These are phyloP conservation scores for Lathyrus tuberosus DNA, from an alignment of 306 rosid genomes.

Conservation along the genomic window DNA sequence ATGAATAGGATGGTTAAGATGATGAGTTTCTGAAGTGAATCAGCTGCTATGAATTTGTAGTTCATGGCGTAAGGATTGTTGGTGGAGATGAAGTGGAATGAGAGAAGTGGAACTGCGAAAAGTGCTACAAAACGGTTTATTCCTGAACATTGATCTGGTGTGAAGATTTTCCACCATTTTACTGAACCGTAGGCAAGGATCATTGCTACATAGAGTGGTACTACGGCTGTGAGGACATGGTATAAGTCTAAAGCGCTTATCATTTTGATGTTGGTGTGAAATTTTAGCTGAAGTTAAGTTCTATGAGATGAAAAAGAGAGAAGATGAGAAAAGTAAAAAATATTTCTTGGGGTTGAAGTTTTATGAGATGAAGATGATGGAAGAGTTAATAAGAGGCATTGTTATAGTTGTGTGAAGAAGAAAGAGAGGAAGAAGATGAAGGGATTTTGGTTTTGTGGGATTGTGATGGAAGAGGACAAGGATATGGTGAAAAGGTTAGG, in stretches of 20 bases:
- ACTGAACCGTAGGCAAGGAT: conserved; percentile 82
- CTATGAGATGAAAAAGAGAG: too few relatives aligned
- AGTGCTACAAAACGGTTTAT: conserved; percentile 90
- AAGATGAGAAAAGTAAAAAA: too few relatives aligned
- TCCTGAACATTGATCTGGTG: conserved; percentile 85
- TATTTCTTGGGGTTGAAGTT: too few relatives aligned
- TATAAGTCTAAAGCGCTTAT: conserved; percentile 64
- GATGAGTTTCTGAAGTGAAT: conserved; percentile 65
- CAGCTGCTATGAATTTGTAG: conserved; percentile 78
- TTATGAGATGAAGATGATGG: too few relatives aligned
- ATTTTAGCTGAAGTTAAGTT: too few relatives aligned
- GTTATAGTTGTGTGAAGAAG: not conserved
- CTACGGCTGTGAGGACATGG: conserved; percentile 84
- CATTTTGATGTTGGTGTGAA: conserved; percentile 39
- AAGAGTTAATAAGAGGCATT: not conserved
- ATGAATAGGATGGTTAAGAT: conserved; percentile 52
- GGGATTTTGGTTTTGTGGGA: not conserved
- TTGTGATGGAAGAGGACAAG: not conserved
- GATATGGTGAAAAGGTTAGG: conserved; percentile 35
- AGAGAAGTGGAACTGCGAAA: conserved; percentile 81
- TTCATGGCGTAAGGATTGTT: conserved; percentile 82
- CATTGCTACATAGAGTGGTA: conserved; percentile 88
- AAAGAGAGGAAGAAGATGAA: not conserved
- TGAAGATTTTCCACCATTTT: conserved; percentile 91
- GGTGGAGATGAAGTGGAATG: conserved; percentile 85